Base-by-base conservation (phyloP, 202 grass and related monocot species). In the Setaria italica region DNA sequence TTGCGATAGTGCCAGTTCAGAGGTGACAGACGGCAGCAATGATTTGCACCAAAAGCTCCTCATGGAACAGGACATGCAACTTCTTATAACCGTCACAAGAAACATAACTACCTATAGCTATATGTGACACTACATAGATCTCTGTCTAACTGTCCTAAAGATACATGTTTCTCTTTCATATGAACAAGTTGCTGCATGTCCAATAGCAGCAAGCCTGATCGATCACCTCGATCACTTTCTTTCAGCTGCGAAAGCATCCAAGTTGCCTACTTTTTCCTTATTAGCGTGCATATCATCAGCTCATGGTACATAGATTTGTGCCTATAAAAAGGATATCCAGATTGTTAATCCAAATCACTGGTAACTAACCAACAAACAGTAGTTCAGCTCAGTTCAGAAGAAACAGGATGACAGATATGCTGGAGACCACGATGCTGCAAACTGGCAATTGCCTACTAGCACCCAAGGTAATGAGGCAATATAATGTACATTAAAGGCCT, bases 301-400 rank as follows among this genome's bases (percentile, higher is more conserved):
- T 62, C 45, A 64, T 41, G 69, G 2, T 58, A 9, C 14, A 46
- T 8, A 19, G 5, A 32, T 60, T 29, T 37, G 32, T 39, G 50
- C 63, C 83, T 85, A 85, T 85, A 85, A 85, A 85, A 78, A 60
- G 84, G 75, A 71, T 58, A 21, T 70, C 64, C 19, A 12, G 9
- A 16, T 55, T 74, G 66, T 19, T 79, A 57, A 51, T 33, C 6
- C 30, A 69, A 70, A 50, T 43, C 41, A 71, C 5, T 32, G 6
- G 7, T 15, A n/a, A 15, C 29, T 51, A 73, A 62, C 63, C 59
- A 76, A 34, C 20, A 43, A 34, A 16, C 16, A 43, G 42, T 71
- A 7, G 30, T 47, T 13, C 42, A 39, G 37, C 17, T 47, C 37
- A 59, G 2, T n/a, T 33, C 15, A 20, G 30, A 10, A 16, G 19